Percentiles rank a stretch among this genome's conserved stretches.
These are phyloP conservation scores for Rhododendron henanense DNA, from an alignment of 148 eudicot genomes.

Conservation along the genomic window DNA sequence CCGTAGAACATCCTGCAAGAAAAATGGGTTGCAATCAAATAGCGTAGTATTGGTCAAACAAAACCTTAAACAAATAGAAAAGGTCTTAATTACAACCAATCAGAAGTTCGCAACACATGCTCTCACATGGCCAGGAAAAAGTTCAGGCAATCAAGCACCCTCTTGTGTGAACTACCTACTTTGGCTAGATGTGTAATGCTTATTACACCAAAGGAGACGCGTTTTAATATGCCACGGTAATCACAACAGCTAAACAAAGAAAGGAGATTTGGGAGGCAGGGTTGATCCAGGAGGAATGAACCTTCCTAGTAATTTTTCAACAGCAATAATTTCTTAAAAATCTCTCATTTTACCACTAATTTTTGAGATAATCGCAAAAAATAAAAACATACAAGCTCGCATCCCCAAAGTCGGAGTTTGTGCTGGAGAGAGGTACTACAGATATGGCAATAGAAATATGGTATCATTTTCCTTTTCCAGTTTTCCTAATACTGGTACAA, in stretches of 20 bases:
- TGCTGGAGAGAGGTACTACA: not conserved
- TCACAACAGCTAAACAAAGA: not conserved
- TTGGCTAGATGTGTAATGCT: not conserved
- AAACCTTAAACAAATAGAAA: not conserved
- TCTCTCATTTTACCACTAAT: not conserved
- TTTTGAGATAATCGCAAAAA: not conserved
- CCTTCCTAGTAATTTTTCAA: not conserved
- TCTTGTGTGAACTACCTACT: not conserved
- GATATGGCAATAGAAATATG: too few species aligned
- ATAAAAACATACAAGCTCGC: not conserved
- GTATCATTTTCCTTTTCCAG: not conserved
- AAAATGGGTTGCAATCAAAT: not conserved
- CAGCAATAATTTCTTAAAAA: not conserved
- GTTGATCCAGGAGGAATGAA: not conserved
- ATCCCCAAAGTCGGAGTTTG: not conserved
- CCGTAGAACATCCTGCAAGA: conserved; percentile 85
- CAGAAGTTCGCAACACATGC: not conserved
- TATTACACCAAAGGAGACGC: not conserved
- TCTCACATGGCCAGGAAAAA: not conserved
- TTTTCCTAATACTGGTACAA: not conserved
- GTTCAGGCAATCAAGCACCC: not conserved
- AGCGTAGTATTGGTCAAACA: not conserved
- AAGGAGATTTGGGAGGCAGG: not conserved
- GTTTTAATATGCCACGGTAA: not conserved
- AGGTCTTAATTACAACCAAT: not conserved